Percentiles rank a stretch among this genome's conserved stretches.
phyloP scores from a whole-genome alignment of 495 filamentous ascomycete species.

The Tuber umbilicatum region DNA sequence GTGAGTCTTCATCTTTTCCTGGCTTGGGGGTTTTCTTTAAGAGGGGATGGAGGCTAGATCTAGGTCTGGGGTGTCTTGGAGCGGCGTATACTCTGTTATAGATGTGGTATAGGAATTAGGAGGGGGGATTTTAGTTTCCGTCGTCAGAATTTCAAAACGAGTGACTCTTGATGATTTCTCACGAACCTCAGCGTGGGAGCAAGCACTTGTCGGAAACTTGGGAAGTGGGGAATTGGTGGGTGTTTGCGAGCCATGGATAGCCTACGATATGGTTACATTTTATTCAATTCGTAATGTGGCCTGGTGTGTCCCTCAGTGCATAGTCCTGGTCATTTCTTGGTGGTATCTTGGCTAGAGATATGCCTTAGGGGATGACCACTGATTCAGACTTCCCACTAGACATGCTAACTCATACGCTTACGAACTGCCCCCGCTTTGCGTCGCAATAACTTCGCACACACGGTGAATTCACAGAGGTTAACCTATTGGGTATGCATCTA shows the following conservation, averaged over 20 bases:
- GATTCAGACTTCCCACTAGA: background rate
- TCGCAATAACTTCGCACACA: background rate
- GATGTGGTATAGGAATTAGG: no score
- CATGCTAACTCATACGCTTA: background rate
- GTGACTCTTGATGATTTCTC: background rate
- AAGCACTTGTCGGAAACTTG: background rate
- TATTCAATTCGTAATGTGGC: background rate
- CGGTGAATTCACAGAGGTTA: background rate
- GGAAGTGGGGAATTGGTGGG: background rate
- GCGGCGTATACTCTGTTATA: no score
- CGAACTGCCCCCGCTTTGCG: background rate
- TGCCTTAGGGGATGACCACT: background rate
- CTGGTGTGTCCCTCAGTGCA: background rate
- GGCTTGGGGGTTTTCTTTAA: no score
- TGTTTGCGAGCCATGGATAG: background rate
- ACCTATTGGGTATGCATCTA: constrained; percentile 1
- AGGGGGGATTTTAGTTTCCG: background rate
- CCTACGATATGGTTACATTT: background rate
- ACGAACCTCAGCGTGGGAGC: background rate
- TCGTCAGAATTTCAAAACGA: background rate
- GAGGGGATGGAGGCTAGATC: no score
- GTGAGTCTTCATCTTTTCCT: no score
- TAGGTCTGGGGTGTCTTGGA: no score
- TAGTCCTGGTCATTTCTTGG: background rate
- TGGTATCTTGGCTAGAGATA: background rate